These are phyloP conservation scores for Geotrichum restrictum DNA, from an alignment of 1,139 yeast species.

Conservation along the genomic window DNA sequence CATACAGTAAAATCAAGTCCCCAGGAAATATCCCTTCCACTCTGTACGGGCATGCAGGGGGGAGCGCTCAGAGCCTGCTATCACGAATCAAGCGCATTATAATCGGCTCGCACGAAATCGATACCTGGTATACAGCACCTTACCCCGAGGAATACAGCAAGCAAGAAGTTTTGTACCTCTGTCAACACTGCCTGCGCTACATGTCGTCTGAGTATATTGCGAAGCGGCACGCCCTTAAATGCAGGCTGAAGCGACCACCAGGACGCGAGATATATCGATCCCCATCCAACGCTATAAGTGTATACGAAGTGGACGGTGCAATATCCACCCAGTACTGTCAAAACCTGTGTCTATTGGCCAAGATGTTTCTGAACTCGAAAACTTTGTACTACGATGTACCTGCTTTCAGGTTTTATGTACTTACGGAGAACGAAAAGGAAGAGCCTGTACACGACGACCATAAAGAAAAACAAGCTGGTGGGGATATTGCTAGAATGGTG, in stretches of 20 bases:
- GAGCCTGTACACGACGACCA: not conserved
- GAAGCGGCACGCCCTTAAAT: slow-evolving; percentile 68
- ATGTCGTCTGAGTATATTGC: slow-evolving; percentile 67
- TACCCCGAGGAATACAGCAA: slow-evolving; percentile 83
- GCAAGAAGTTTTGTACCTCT: slow-evolving; percentile 60
- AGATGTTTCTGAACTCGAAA: slow-evolving; percentile 82
- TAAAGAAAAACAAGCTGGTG: not conserved
- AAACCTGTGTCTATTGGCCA: slow-evolving; percentile 82
- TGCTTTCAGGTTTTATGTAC: slow-evolving; percentile 83
- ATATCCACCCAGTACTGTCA: slow-evolving; percentile 80
- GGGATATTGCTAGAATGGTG: slow-evolving; percentile 47
- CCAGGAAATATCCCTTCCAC: slow-evolving; percentile 21
- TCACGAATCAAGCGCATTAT: slow-evolving; percentile 54
- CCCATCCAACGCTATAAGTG: slow-evolving; percentile 53
- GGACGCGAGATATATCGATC: slow-evolving; percentile 81
- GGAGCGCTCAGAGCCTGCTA: slow-evolving; percentile 18
- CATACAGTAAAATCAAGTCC: slow-evolving; percentile 11
- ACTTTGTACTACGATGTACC: slow-evolving; percentile 92
- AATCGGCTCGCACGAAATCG: slow-evolving; percentile 67
- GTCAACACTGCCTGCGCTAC: slow-evolving; percentile 83
- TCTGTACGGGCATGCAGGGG: slow-evolving; percentile 20
- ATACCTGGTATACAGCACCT: slow-evolving; percentile 92
- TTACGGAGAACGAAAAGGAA: slow-evolving; percentile 62
- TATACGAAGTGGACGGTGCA: slow-evolving; percentile 92
- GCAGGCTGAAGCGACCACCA: slow-evolving; percentile 61